phyloP scores from a whole-genome alignment of 257 asterid species.

The Salvia splendens region DNA sequence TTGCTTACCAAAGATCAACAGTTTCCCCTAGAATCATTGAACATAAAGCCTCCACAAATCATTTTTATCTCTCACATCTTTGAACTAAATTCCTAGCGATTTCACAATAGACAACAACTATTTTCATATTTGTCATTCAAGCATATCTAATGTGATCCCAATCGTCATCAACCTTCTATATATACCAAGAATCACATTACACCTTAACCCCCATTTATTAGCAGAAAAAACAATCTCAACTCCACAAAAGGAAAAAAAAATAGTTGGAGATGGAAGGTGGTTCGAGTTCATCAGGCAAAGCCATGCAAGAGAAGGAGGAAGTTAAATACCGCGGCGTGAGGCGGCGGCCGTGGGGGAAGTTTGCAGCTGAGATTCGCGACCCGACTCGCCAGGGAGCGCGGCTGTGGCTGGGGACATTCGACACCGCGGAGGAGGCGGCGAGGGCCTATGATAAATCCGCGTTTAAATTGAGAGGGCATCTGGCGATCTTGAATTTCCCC shows the following conservation, averaged over 20 bases:
- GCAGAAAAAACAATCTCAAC: not conserved
- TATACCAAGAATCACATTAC: not conserved
- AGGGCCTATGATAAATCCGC: conserved; percentile 58
- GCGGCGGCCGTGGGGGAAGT: conserved; percentile 67
- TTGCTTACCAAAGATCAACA: conserved; percentile 27
- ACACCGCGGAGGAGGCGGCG: conserved; percentile 67
- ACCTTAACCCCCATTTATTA: not conserved
- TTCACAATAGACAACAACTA: not conserved
- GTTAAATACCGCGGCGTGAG: conserved; percentile 57
- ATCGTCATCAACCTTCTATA: conserved; percentile 26
- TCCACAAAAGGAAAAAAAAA: not conserved
- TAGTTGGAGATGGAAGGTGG: conserved; percentile 45
- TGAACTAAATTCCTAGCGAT: conserved; percentile 19
- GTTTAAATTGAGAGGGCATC: conserved; percentile 57
- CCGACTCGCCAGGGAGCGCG: conserved; percentile 57
- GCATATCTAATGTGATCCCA: not conserved
- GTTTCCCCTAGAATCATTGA: conserved; percentile 23
- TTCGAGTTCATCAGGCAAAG: conserved; percentile 49
- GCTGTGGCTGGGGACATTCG: conserved; percentile 68
- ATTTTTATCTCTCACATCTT: conserved; percentile 29
- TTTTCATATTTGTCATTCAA: not conserved
- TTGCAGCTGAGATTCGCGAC: conserved; percentile 75
- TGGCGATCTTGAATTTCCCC: conserved; percentile 59
- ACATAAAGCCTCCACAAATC: conserved; percentile 40
- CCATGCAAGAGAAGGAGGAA: conserved; percentile 55